phyloP scores from a whole-genome alignment of 2,329 filamentous ascomycete genomes.

The Colletotrichum karsti region DNA sequence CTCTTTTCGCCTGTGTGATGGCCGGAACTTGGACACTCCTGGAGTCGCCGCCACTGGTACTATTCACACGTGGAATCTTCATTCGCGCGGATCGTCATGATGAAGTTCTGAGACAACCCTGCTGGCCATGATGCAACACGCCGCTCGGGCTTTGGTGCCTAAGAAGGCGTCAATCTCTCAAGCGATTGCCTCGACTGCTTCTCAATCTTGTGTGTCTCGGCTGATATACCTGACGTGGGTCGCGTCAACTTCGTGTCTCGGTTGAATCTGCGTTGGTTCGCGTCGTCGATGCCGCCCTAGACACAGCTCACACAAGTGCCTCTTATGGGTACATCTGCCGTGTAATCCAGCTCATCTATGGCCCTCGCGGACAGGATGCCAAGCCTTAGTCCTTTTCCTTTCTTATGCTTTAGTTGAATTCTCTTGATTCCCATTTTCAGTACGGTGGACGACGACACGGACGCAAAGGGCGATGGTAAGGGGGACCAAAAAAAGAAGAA shows the following conservation, averaged over 20 bases:
- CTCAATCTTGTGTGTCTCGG: neutral
- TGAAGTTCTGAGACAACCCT: constrained; percentile 7
- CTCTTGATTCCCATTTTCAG: constrained; percentile 39
- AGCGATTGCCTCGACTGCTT: constrained; percentile 34
- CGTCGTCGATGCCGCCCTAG: neutral
- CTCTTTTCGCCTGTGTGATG: constrained; percentile 19
- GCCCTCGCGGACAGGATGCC: constrained; percentile 16
- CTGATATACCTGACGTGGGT: neutral
- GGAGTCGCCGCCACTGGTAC: neutral
- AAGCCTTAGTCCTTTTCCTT: constrained; percentile 2
- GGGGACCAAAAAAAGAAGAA: neutral
- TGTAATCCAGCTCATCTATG: neutral
- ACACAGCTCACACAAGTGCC: neutral
- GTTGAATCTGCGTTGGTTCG: constrained; percentile 9
- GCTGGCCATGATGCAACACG: constrained; percentile 5
- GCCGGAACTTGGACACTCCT: constrained; percentile 7
- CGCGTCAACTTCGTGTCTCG: neutral
- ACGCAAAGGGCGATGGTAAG: neutral
- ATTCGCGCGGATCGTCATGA: neutral
- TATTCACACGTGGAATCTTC: neutral
- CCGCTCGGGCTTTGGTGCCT: neutral
- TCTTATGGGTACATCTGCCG: neutral
- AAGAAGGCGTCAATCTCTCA: neutral
- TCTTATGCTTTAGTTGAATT: neutral
- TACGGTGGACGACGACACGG: neutral